Evolutionary conservation across 177 flowering plant species (phyloP), one percentile per base, ranked within the genome.

Genomic region (Vitis hybrid): DNA sequence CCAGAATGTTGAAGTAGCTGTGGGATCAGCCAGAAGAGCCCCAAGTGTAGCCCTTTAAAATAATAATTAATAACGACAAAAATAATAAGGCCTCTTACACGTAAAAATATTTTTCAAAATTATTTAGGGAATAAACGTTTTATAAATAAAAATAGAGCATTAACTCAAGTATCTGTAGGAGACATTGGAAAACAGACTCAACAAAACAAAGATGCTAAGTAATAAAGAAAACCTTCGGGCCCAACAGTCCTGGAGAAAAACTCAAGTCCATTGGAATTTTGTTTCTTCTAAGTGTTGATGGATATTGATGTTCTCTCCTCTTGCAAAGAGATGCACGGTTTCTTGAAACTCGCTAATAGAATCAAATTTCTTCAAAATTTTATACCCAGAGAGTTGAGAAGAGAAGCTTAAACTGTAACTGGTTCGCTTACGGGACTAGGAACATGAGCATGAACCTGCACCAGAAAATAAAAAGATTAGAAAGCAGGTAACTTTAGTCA

Each of bases 371-470:
- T 76, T 76, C 72, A 70, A 73, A 78, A 75, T 45, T 63, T 72
- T 62, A n/a, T 53, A 31, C 55, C 22, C 6, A 6, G 51, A 52
- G 39, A 3, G 62, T 64, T 55, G 77, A 64, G 66, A 76, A 78
- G 80, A 66, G 66, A 76, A 78, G 80, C 81, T 81, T 84, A 92
- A 63, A 80, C 93, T 39, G 87, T 84, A 76, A 89, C 89, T 70
- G 92, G 85, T 75, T 85, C 88, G 70, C 74, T 77, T 70, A 81
- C 87, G 77, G 86, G 78, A 72, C 75, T 78, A 68, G 86, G 72
- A 75, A 68, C 70, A 48, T 78, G 78, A 68, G 72, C 76, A 72
- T 70, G 63, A 60, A 88, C 89, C 92, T 90, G 86, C 68, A 26
- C 51, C 62, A 66, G 16, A 59, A 53, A 60, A 22, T 52, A 22